These are phyloP conservation scores for Zygoascus flipseniorum DNA, from an alignment of 805 yeast species.

Conservation along the genomic window DNA sequence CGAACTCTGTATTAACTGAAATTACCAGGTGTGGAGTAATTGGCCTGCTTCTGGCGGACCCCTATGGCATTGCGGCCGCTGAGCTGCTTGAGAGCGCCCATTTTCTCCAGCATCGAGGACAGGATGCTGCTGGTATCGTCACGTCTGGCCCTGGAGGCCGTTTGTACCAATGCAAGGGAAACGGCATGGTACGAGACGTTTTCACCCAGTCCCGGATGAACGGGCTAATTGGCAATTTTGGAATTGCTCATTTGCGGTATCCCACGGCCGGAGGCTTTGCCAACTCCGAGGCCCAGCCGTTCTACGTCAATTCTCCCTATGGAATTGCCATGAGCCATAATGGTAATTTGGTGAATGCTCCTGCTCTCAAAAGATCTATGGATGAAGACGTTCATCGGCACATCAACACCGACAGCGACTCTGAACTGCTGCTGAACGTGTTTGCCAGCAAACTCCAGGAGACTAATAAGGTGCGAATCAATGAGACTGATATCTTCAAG, in stretches of 20 bases:
- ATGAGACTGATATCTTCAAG: conserved; percentile 76
- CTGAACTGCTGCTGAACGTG: conserved; percentile 79
- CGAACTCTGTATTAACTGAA: background rate
- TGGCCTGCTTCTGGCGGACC: conserved; percentile 79
- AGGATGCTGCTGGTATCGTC: conserved; percentile 98
- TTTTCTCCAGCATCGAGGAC: conserved; percentile 94
- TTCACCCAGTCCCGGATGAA: conserved; percentile 75
- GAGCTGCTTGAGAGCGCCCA: conserved; percentile 89
- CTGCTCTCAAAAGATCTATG: conserved; percentile 63
- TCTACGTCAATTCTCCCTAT: conserved; percentile 94
- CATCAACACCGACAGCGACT: conserved; percentile 93
- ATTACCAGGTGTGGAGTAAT: conserved; percentile 83
- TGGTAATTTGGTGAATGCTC: conserved; percentile 89
- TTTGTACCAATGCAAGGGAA: conserved; percentile 94
- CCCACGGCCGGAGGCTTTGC: conserved; percentile 98
- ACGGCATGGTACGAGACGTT: conserved; percentile 97
- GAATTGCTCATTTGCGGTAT: conserved; percentile 86
- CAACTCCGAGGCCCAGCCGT: conserved; percentile 96
- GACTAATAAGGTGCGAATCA: conserved; percentile 87
- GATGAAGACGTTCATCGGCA: conserved; percentile 95
- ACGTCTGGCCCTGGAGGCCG: conserved; percentile 93
- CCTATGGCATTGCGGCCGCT: conserved; percentile 64
- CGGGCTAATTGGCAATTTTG: conserved; percentile 87
- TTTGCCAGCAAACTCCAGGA: conserved; percentile 89
- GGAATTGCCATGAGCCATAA: conserved; percentile 88